Evolutionary conservation across 768 basidiomycete species (phyloP).

Genomic region (Agrocybe pediades): DNA sequence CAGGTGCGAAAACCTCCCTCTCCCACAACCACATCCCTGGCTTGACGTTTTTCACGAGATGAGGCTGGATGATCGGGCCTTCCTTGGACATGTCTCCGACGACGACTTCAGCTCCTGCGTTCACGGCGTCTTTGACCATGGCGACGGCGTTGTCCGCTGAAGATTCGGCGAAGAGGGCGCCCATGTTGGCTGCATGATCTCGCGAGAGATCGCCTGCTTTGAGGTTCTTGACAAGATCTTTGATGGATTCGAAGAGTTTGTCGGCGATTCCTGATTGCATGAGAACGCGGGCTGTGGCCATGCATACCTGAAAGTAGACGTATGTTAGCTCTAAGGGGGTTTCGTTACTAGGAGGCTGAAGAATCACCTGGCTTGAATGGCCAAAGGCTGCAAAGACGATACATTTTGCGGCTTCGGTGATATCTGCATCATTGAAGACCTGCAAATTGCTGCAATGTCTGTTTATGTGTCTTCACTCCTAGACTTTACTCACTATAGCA

Average conservation of each 20-base stretch:
- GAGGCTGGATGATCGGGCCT: conserved; percentile 50
- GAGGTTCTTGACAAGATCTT: conserved; percentile 29
- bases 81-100: conserved; percentile 42
- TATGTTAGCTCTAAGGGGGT: neutral
- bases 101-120: conserved; percentile 44
- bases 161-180: conserved; percentile 43
- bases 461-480: neutral
- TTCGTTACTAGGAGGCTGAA: neutral
- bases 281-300: conserved; percentile 60
- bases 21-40: conserved; percentile 57
- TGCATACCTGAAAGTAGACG: conserved; percentile 43
- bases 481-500: conserved; percentile 39
- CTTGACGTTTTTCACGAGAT: conserved; percentile 47
- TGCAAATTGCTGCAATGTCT: conserved; percentile 14
- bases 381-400: conserved; percentile 45
- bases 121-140: conserved; percentile 45
- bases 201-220: conserved; percentile 39
- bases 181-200: conserved; percentile 30
- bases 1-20: conserved; percentile 64
- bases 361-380: conserved; percentile 42
- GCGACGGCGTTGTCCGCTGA: conserved; percentile 47
- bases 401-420: conserved; percentile 52
- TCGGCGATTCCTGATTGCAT: conserved; percentile 43
- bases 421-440: conserved; percentile 55
- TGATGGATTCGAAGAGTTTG: conserved; percentile 35